phyloP scores from a whole-genome alignment of 148 eudicot species.

The Rhododendron kiyosumense region DNA sequence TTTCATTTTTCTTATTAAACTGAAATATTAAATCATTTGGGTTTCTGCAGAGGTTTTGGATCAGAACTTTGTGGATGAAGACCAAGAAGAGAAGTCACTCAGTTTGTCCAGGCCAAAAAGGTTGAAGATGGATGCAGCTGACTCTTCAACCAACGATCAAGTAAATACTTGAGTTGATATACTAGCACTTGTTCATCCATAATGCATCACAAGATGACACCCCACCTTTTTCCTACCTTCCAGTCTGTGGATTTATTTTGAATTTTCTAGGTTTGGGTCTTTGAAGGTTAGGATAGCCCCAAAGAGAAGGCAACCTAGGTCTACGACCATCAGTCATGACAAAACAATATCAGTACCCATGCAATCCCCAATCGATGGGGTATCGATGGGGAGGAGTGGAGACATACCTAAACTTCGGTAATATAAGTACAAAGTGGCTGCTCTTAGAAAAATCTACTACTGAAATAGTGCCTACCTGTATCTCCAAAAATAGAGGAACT shows the following conservation, averaged over 20 bases:
- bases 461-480: too few species aligned
- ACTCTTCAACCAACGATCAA: slow-evolving; percentile 15
- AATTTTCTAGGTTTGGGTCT: neutral
- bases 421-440: neutral
- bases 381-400: neutral
- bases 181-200: neutral
- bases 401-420: neutral
- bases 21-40: neutral
- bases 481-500: neutral
- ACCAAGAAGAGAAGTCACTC: neutral
- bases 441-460: neutral
- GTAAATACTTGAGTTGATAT: slow-evolving; percentile 10
- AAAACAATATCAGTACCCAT: neutral
- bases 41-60: slow-evolving; percentile 28
- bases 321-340: neutral
- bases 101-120: slow-evolving; percentile 11
- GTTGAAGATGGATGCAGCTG: slow-evolving; percentile 12
- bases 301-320: neutral
- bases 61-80: slow-evolving; percentile 31
- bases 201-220: neutral
- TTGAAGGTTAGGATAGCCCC: neutral
- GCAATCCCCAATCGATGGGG: neutral
- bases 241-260: too few species aligned
- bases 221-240: too few species aligned
- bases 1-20: neutral